phyloP scores from a whole-genome alignment of 2,329 filamentous ascomycete species.

The Stagonosporopsis cucurbitacearum region DNA sequence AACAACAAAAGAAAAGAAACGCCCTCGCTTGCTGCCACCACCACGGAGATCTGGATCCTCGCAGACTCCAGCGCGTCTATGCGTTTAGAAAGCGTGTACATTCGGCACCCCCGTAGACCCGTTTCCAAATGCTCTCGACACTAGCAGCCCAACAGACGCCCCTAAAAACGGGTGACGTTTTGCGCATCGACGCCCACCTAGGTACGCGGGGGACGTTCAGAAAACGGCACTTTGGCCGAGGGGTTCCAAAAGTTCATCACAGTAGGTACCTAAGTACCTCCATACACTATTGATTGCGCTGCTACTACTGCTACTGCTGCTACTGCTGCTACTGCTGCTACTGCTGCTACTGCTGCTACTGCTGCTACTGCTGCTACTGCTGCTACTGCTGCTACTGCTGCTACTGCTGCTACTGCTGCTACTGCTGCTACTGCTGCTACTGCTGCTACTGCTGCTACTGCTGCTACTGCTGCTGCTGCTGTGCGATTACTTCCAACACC shows the following conservation, averaged over 20 bases:
- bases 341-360: too few relatives aligned
- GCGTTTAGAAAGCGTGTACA: neutral
- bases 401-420: too few relatives aligned
- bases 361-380: too few relatives aligned
- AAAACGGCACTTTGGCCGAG: slow-evolving; percentile 5
- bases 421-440: too few relatives aligned
- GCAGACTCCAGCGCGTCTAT: neutral
- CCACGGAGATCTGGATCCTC: neutral
- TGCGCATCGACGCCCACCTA: neutral
- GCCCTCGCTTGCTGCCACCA: neutral
- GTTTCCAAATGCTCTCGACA: neutral
- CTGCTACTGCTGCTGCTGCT: too few relatives aligned
- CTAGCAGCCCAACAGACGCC: slow-evolving; percentile 2
- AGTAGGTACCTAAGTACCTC: too few relatives aligned
- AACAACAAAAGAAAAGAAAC: too few relatives aligned
- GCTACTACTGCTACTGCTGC: too few relatives aligned
- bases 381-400: too few relatives aligned
- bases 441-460: too few relatives aligned
- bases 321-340: too few relatives aligned
- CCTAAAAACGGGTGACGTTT: slow-evolving; percentile 6
- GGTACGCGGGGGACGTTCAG: slow-evolving; percentile 1
- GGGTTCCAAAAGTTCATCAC: slow-evolving; percentile 1
- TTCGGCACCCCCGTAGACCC: slow-evolving; percentile 1
- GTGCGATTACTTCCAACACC: neutral
- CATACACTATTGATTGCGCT: too few relatives aligned